Evolutionary conservation across 345 rosid genomes (phyloP).

Genomic region (Limnanthes douglasii): DNA sequence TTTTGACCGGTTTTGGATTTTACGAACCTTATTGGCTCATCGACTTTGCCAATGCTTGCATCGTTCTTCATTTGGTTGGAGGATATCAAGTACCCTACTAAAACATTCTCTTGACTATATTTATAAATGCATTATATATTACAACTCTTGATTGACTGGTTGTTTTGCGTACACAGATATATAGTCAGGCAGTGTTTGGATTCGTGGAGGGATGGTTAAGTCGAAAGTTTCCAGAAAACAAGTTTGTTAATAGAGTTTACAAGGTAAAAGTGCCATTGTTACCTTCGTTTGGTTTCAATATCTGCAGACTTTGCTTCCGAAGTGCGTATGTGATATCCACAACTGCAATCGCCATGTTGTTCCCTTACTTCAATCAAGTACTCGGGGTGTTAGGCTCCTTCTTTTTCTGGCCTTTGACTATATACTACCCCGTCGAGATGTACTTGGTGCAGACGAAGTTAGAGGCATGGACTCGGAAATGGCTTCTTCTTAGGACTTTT

Average conservation of each 20-base stretch:
- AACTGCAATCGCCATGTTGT: constrained; percentile 21
- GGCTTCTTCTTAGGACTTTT: constrained; percentile 28
- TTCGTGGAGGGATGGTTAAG: constrained; percentile 27
- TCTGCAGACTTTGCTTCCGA: constrained; percentile 29
- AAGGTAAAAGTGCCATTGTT: constrained; percentile 15
- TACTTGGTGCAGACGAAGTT: constrained; percentile 25
- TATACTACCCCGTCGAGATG: constrained; percentile 50
- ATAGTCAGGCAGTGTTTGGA: constrained; percentile 42
- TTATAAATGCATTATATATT: too few species aligned
- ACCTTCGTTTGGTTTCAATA: constrained; percentile 15
- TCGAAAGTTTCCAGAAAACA: constrained; percentile 16
- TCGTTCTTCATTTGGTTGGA: constrained; percentile 64
- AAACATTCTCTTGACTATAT: too few species aligned
- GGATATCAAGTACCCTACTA: constrained; percentile 97
- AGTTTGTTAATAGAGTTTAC: constrained; percentile 15
- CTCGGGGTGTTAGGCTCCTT: constrained; percentile 39
- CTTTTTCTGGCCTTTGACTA: constrained; percentile 42
- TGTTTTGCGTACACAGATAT: too few species aligned
- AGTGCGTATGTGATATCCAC: constrained; percentile 22
- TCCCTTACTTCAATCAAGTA: constrained; percentile 63
- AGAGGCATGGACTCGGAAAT: constrained; percentile 26
- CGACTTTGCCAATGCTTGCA: constrained; percentile 75
- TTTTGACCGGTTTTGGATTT: constrained; percentile 63
- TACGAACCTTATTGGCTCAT: constrained; percentile 77
- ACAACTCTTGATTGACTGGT: too few species aligned